Base-by-base conservation (phyloP, 2,329 filamentous ascomycete genomes). In the Fusarium pseudoanthophilum region DNA sequence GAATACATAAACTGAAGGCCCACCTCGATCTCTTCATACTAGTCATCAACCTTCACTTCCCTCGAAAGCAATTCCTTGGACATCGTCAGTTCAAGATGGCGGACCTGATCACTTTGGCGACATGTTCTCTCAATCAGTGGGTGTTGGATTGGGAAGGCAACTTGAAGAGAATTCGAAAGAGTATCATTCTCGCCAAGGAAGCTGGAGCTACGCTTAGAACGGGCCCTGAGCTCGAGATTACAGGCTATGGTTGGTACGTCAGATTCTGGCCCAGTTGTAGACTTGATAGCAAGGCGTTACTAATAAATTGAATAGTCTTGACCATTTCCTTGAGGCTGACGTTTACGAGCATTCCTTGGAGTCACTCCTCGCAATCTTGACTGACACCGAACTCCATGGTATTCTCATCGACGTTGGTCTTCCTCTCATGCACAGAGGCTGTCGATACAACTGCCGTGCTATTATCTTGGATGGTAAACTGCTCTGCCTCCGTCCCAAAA, bases 401-500 rank as follows among this genome's bases (percentile, higher is more conserved):
- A 79, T 79, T 37, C 72, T 83, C 18, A 73, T 83, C 24, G 81
- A 82, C 48, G 65, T 83, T 18, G 81, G 81, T 26, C 66, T 81
- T 26, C 79, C 79, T 20, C 90, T 78, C 68, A 85, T 90, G 57
- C 82, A 84, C 62, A 75, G 82, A 18, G 66, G 70, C 2, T 70
- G 67, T 46, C 53, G 68, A n/a, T 85, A 83, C 74, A 85, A 85
- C 69, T 80, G 78, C 57, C 77, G 83, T 20, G 78, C 80, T 20
- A 72, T 84, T 5, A 79, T 80, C 56, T 77, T 80, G 7, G 88
- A 95, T 74, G 87, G 89, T 57, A 90, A 91, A 81, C 91, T 95
- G 26, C 82, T 95, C 24, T 84, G 92, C 66, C 92, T 96, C 64
- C 85, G 92, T 16, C 92, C 92, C 0, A 95, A 94, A 81, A 85